Conservation (phyloP, 352 stramenopile species). For the Phytopythium montanum region DNA sequence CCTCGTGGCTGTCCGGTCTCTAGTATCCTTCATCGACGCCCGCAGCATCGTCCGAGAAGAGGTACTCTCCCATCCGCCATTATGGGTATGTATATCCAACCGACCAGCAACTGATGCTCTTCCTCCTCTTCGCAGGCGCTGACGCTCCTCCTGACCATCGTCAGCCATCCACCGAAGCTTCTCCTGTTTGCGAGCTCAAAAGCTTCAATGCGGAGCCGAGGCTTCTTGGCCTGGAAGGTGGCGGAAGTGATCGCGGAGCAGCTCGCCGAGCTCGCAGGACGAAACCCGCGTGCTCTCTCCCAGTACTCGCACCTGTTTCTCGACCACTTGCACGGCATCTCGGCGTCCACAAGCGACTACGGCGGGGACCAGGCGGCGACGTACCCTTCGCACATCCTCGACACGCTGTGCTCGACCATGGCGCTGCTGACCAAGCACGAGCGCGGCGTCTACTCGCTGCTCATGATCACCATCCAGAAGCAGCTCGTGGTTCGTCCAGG, state of each 20-base stretch:
- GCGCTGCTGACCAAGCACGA: conserved; percentile 59
- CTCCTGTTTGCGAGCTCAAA: conserved; percentile 36
- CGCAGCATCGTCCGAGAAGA: conserved; percentile 51
- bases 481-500: conserved; percentile 52
- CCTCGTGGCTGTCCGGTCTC: conserved; percentile 27
- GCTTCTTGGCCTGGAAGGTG: conserved; percentile 58
- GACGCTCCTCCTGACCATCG: conserved; percentile 61
- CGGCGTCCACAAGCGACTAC: conserved; percentile 29
- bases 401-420: conserved; percentile 70
- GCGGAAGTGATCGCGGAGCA: conserved; percentile 44
- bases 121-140: conserved; percentile 36
- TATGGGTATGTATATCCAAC: background rate
- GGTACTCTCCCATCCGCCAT: conserved; percentile 17
- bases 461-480: conserved; percentile 88
- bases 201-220: conserved; percentile 27
- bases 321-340: conserved; percentile 71
- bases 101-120: background rate
- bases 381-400: conserved; percentile 62
- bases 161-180: conserved; percentile 61
- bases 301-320: conserved; percentile 74
- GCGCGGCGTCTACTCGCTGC: conserved; percentile 58
- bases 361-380: conserved; percentile 13
- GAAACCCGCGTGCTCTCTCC: conserved; percentile 32
- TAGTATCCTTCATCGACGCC: conserved; percentile 34
- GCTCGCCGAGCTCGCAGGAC: conserved; percentile 39